phyloP scores from a whole-genome alignment of 768 basidiomycete genomes.

The Serendipita vermifera region DNA sequence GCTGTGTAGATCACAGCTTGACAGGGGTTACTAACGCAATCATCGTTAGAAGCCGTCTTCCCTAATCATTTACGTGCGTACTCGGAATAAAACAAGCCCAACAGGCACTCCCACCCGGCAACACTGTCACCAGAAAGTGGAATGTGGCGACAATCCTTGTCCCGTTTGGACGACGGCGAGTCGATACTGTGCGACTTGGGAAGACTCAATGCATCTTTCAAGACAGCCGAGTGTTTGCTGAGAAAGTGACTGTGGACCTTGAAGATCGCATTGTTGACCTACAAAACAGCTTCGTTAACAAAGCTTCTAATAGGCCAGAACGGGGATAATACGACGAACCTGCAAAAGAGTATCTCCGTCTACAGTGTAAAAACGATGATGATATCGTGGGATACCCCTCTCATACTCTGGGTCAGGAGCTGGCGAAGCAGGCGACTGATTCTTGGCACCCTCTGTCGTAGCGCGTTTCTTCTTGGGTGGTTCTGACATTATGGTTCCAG shows the following conservation, averaged over 20 bases:
- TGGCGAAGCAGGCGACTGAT: too few species aligned
- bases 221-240: not conserved
- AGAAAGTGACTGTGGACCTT: conserved; percentile 7
- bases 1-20: not conserved
- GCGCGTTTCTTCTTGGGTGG: too few species aligned
- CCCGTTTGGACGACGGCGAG: not conserved
- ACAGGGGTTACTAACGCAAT: not conserved
- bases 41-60: not conserved
- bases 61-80: not conserved
- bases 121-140: not conserved
- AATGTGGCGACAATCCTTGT: not conserved
- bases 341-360: too few species aligned
- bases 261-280: conserved; percentile 6
- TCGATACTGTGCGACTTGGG: not conserved
- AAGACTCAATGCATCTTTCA: not conserved
- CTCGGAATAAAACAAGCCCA: not conserved
- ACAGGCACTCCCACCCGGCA: not conserved
- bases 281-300: not conserved
- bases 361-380: too few species aligned
- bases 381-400: too few species aligned
- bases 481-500: too few species aligned
- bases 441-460: too few species aligned
- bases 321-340: too few species aligned
- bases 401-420: too few species aligned
- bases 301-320: not conserved